Evolutionary conservation across 2,329 filamentous ascomycete species (phyloP), one percentile per base, ranked within the genome.

Genomic region (Phoma herbarum): DNA sequence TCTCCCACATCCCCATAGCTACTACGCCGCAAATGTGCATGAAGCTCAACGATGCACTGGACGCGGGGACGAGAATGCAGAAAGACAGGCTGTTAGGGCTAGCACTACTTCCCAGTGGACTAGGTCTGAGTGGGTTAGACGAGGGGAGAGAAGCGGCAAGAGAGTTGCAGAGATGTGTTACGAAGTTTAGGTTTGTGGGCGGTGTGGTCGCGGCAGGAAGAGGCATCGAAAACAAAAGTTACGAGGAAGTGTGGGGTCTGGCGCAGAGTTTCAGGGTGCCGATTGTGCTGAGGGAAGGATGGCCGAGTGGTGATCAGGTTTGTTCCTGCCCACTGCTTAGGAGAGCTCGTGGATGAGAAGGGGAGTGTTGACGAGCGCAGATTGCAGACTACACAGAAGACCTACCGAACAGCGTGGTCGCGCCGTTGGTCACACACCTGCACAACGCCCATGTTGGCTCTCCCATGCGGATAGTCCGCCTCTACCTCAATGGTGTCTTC

Each of bases 401-500:
- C 18, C 61, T 66, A 23, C 43, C 65, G 3, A 45, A 54, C 23
- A 51, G 57, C 29, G 43, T 66, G 12, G 41, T 66, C 18, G 58
- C 52, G 11, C 63, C 67, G 6, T 47, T 73, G 2, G 42, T 65
- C n/a, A 65, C 65, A 4, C 58, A 64, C 18, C 46, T 71, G 5
- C 56, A 70, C 72, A 82, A 82, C 7, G 85, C 83, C 80, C 85
- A 86, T 64, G 71, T 73, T 7, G 79, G 84, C 10, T 82, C 81
- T 0, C 84, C 78, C 0, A 66, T 85, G 29, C 81, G 83, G 48
- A 63, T 85, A 8, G 63, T 85, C 16, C 75, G 78, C 12, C 77
- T 88, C 2, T 87, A 80, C 62, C 80, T 82, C 1, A 74, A 78
- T 0, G 84, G 84, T 1, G 64, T 86, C 1, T 88, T 88, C 60